Evolutionary conservation across 352 stramenopile genomes (phyloP).

Genomic region (Pythium dissotocum): DNA sequence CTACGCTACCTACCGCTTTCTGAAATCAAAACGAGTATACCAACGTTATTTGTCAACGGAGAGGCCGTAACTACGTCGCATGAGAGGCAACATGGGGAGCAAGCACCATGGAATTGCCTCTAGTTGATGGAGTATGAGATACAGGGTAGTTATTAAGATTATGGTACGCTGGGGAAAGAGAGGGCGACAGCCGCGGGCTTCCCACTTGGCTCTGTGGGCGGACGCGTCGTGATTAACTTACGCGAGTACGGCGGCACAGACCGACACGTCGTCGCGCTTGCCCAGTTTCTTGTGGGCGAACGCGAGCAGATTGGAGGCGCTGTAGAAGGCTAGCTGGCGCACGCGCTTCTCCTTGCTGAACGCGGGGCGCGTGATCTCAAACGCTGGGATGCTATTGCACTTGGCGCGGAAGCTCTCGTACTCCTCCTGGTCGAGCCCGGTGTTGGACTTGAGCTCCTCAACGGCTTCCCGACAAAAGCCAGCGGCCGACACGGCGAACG

Average conservation of each 20-base stretch:
- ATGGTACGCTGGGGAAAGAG: conserved; percentile 3
- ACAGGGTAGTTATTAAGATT: neutral
- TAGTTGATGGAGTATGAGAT: neutral
- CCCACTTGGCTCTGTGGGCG: neutral
- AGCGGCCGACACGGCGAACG: conserved; percentile 81
- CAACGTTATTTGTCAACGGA: neutral
- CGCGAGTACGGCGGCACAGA: conserved; percentile 81
- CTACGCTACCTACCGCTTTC: neutral
- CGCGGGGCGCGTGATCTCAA: conserved; percentile 53
- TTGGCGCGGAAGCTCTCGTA: conserved; percentile 72
- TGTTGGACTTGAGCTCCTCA: conserved; percentile 73
- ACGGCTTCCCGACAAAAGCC: conserved; percentile 80
- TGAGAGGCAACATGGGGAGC: neutral
- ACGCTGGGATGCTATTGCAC: conserved; percentile 69
- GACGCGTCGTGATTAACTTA: conserved; percentile 25
- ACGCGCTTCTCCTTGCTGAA: conserved; percentile 87
- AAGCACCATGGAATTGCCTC: neutral
- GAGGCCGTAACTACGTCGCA: neutral
- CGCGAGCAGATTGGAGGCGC: conserved; percentile 82
- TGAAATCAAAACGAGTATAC: neutral
- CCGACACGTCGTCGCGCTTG: conserved; percentile 87
- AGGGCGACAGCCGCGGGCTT: neutral
- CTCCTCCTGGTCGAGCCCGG: conserved; percentile 59
- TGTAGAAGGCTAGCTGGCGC: conserved; percentile 87
- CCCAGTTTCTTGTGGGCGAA: conserved; percentile 89